Evolutionary conservation across 805 yeast species (phyloP), one percentile per base, ranked within the genome.

Genomic region (Ogataea methylovora): DNA sequence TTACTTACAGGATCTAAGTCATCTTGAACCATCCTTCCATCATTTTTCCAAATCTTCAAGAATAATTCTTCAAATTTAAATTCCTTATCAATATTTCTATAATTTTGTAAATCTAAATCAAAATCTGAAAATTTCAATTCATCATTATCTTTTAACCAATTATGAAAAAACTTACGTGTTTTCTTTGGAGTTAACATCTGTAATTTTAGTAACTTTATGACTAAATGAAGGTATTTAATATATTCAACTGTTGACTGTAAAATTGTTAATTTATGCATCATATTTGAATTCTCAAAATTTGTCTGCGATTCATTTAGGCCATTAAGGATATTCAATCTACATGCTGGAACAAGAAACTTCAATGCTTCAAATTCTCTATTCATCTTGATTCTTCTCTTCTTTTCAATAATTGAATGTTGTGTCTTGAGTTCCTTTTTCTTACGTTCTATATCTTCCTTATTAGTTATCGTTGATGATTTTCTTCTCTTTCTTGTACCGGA

Each of bases 161-260:
- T 41, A 17, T 48, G 45, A 35, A 49, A 48, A 23, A 25, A 33
- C 5, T 36, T 18, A 29, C 52, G 41, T 1, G 59, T 44, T 4
- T 45, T 42, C 5, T 47, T 42, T 4, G 52, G 51, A 1, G 46
- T 33, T 17, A 45, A 38, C 45, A 74, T 52, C 36, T 73, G 59
- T n/a, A 63, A 49, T 39, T 67, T 68, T 51, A 76, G 73, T 38
- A 71, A 56, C 37, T 67, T 63, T 15, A 79, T 65, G 9, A 76
- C 67, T 36, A 69, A 64, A 52, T 83, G 87, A 32, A 84, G 63
- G 48, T 82, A 80, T 40, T 75, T 66, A 41, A 84, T 78, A 50
- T 84, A 84, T 49, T 82, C 88, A 17, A 84, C 94, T 0, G 90
- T 76, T n/a, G 84, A 78, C 53, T 84, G 87, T 27, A 84, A 60